Percentiles rank a stretch among this genome's conserved stretches.
These are phyloP conservation scores for Chlamydomonas incerta DNA, from an alignment of 139 green algal species.

Conservation along the genomic window DNA sequence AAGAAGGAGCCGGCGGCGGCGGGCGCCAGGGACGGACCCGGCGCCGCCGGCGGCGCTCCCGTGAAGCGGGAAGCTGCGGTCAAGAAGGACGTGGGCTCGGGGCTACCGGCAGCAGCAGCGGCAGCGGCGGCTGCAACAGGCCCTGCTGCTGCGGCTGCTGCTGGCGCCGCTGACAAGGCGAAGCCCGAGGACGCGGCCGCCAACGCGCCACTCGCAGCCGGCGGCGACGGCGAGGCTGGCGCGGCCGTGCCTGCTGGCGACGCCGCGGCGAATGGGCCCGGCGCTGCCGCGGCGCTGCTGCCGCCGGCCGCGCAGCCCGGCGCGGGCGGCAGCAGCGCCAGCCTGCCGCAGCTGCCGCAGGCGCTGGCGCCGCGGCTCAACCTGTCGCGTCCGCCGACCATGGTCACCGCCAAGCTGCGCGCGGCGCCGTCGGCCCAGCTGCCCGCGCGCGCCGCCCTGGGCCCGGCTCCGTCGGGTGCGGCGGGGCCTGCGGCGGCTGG, in stretches of 20 bases:
- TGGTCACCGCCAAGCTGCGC: constrained; percentile 31
- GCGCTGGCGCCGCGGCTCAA: constrained; percentile 2
- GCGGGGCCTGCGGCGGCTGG: background rate
- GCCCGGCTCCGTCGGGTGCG: background rate
- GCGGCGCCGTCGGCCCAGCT: constrained; percentile 30
- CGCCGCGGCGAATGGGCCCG: too few species aligned
- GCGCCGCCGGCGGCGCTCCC: too few species aligned
- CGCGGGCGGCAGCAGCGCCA: background rate
- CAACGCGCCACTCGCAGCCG: background rate
- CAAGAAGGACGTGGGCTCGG: background rate
- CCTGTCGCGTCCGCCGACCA: background rate
- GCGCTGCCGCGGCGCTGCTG: background rate
- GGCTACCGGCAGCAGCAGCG: background rate
- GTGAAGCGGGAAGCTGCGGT: background rate
- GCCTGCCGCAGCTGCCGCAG: constrained; percentile 28
- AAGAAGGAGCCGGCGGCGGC: background rate
- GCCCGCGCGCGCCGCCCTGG: constrained; percentile 5
- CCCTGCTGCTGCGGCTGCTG: background rate
- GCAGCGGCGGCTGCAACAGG: background rate
- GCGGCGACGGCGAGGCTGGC: background rate
- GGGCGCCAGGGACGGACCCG: too few species aligned
- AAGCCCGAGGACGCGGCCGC: background rate
- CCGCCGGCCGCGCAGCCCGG: too few species aligned
- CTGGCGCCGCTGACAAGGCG: background rate
- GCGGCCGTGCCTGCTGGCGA: too few species aligned